These are phyloP conservation scores for Suhomyces sp. DNA, from an alignment of 805 yeast genomes.

Conservation along the genomic window DNA sequence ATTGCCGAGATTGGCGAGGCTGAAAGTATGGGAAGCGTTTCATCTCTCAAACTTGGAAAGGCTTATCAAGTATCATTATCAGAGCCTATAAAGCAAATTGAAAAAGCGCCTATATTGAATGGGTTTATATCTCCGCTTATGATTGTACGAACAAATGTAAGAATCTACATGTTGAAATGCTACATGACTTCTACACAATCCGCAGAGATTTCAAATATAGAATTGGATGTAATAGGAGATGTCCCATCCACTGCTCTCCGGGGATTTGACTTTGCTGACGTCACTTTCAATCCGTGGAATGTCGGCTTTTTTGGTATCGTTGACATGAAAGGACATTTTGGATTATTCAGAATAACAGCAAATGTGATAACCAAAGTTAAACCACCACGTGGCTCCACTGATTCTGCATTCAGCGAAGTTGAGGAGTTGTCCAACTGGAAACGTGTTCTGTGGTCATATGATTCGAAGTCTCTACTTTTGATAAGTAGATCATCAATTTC, in stretches of 20 bases:
- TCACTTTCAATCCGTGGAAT: conserved; percentile 44
- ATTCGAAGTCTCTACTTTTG: conserved; percentile 22
- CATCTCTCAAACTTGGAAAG: neutral
- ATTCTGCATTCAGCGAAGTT: conserved; percentile 33
- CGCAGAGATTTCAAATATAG: conserved; percentile 1
- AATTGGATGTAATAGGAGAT: conserved; percentile 14
- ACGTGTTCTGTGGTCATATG: conserved; percentile 45
- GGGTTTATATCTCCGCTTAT: conserved; percentile 24
- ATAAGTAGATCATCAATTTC: conserved; percentile 46
- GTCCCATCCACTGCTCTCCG: conserved; percentile 20
- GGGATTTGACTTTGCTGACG: conserved; percentile 43
- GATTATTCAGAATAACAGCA: conserved; percentile 27
- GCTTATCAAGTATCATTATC: conserved; percentile 10
- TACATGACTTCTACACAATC: neutral
- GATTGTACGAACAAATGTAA: conserved; percentile 37
- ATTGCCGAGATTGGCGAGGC: neutral
- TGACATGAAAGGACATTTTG: conserved; percentile 56
- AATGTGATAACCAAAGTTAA: neutral
- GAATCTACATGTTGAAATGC: conserved; percentile 32
- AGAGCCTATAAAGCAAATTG: conserved; percentile 42
- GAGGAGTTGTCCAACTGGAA: conserved; percentile 58
- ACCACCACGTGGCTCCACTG: neutral
- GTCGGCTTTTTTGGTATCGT: conserved; percentile 37
- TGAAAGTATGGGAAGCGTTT: neutral
- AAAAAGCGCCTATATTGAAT: conserved; percentile 22